Evolutionary conservation across 805 yeast genomes (phyloP).

Genomic region (Phaffomyces antillensis): DNA sequence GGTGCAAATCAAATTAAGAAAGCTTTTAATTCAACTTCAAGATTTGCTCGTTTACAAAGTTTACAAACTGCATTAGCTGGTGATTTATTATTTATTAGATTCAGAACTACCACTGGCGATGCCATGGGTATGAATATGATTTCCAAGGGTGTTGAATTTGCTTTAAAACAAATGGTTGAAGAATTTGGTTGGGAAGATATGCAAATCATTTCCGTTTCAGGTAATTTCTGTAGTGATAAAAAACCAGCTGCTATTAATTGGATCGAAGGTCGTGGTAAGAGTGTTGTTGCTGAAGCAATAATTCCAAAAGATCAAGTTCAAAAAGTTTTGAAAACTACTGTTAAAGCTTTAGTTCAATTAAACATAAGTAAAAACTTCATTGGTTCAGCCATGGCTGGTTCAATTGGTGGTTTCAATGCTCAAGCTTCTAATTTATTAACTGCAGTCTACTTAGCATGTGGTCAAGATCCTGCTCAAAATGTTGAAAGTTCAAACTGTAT

Average conservation of each 20-base stretch:
- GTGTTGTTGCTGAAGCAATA: constrained; percentile 93
- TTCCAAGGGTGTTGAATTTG: constrained; percentile 91
- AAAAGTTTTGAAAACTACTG: constrained; percentile 84
- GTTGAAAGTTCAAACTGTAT: constrained; percentile 97
- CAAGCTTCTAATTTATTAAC: constrained; percentile 97
- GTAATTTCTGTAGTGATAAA: constrained; percentile 96
- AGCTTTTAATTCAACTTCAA: constrained; percentile 93
- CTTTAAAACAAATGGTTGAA: constrained; percentile 77
- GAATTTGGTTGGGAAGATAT: constrained; percentile 92
- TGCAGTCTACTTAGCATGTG: constrained; percentile 89
- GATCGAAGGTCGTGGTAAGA: constrained; percentile 99
- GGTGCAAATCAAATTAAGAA: constrained; percentile 77
- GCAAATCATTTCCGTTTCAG: constrained; percentile 88
- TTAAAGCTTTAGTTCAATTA: constrained; percentile 84
- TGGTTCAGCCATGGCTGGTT: constrained; percentile 98
- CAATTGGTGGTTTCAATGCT: constrained; percentile 96
- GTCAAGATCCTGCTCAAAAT: constrained; percentile 99
- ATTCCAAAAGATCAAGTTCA: constrained; percentile 77
- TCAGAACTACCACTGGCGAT: constrained; percentile 98
- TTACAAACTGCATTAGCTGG: constrained; percentile 95
- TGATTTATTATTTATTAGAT: constrained; percentile 76
- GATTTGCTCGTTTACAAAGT: constrained; percentile 92
- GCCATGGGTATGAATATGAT: constrained; percentile 99
- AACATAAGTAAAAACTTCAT: constrained; percentile 84
- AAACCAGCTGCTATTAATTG: constrained; percentile 98